Base-by-base conservation (phyloP, 164 flowering plant species). In the Brasenia schreberi region DNA sequence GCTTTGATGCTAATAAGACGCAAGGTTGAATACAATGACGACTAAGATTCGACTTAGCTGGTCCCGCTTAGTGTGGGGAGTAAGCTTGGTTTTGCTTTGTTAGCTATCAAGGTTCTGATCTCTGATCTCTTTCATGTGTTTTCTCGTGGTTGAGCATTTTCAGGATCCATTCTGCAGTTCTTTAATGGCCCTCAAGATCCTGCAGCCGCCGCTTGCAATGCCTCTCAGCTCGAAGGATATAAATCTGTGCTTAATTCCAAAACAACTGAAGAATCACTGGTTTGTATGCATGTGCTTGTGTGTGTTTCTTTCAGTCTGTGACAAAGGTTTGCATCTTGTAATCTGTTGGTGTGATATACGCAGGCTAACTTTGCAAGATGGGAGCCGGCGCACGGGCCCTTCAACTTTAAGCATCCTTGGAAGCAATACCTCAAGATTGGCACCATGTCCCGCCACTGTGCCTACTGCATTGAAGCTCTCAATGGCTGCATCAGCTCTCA, bases 301-400 rank as follows among this genome's bases (percentile, higher is more conserved):
- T 62, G 42, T n/a, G 62, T 49, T 49, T 14, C 56, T 49, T 49
- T 49, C 12, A 49, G 10, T 5, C 16, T 9, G 7, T 49, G 10
- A 49, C 56, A 9, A 49, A 49, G 56, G 5, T 14, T 9, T 9
- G 12, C 16, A 14, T 49, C 56, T 49, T 33, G 39, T 62, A 11
- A 23, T 42, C 61, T 64, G 18, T 14, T 42, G 11, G 43, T 3
- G 16, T 62, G 27, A 45, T 63, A 49, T 59, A 0, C 49, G 5
- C 72, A 89, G 97, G 92, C 84, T 17, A 92, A 86, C 71, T 85
- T 89, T 64, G 94, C 96, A 0, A 80, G 81, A 78, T 92, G 96
- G 94, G 97, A 92, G 69, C 96, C 97, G 12, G 78, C 85, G 14
- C 97, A 89, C 70, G 92, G 96, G n/a, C 66, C 64, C 12, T 92